A percentile compares a stretch with the other conserved stretches of the same genome.
Conservation (phyloP, 2,329 filamentous ascomycete species). For the Talaromyces sp. region DNA sequence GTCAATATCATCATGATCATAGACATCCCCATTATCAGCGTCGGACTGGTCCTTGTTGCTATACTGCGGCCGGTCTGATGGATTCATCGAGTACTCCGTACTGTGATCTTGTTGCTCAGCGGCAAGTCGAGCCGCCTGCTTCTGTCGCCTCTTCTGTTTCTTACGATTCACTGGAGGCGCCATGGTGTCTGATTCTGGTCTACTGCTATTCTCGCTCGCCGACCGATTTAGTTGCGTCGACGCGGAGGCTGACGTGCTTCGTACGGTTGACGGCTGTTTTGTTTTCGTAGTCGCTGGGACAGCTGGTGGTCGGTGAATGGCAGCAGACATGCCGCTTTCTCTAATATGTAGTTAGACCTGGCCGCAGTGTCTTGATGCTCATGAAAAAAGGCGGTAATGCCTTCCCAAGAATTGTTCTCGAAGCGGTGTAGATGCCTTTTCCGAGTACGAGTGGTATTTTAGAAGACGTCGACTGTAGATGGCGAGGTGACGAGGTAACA, state of each 20-base stretch:
- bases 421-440: not conserved
- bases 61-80: conserved; percentile 30
- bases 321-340: conserved; percentile 15
- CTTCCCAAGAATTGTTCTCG: not conserved
- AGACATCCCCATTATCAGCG: conserved; percentile 37
- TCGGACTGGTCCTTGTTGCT: conserved; percentile 28
- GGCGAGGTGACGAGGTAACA: conserved; percentile 2
- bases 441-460: not conserved
- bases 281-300: not conserved
- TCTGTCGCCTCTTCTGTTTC: conserved; percentile 89
- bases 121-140: conserved; percentile 68
- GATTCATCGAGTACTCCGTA: conserved; percentile 23
- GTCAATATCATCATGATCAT: conserved; percentile 51
- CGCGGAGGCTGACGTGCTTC: not conserved
- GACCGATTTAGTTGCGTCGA: not conserved
- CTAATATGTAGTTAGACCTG: conserved; percentile 3
- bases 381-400: conserved; percentile 3
- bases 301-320: conserved; percentile 11
- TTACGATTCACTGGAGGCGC: conserved; percentile 71
- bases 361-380: conserved; percentile 9
- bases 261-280: not conserved
- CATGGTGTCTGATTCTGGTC: conserved; percentile 17
- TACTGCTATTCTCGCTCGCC: conserved; percentile 9
- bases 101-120: conserved; percentile 45
- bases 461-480: not conserved